Conservation (phyloP, 2,329 filamentous ascomycete genomes). For the Ophiostoma quercus region DNA sequence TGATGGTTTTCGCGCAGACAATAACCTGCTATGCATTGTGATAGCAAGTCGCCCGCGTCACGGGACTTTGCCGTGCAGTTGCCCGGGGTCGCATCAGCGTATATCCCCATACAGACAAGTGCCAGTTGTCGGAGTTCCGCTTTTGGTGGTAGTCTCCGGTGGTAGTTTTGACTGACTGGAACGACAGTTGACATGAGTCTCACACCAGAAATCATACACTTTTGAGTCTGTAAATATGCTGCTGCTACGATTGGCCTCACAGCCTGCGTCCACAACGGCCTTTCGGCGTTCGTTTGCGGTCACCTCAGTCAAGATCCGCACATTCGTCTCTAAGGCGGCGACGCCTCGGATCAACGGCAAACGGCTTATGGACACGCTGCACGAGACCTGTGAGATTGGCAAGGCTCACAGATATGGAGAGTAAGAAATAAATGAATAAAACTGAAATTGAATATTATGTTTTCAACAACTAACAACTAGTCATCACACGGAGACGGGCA, state of each 20-base stretch:
- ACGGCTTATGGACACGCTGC: constrained; percentile 26
- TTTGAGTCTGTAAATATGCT: neutral
- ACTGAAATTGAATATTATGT: neutral
- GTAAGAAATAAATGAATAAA: neutral
- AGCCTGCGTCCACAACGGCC: neutral
- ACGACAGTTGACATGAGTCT: neutral
- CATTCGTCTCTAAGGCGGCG: neutral
- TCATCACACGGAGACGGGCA: constrained; percentile 56
- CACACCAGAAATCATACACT: neutral
- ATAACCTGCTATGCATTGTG: too few species aligned
- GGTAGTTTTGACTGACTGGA: too few species aligned
- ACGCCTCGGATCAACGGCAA: constrained; percentile 24
- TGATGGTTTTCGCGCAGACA: too few species aligned
- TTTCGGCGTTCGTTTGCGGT: neutral
- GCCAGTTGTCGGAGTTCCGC: neutral
- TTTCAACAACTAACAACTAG: neutral
- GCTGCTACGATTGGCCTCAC: neutral
- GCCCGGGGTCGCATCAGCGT: neutral
- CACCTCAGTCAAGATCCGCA: neutral
- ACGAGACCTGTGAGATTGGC: constrained; percentile 28
- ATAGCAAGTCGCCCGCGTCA: neutral
- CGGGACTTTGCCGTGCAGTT: neutral
- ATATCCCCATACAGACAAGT: neutral
- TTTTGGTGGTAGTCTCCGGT: neutral
- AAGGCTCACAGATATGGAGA: constrained; percentile 27